These are phyloP conservation scores for Aureobasidium sp. DNA, from an alignment of 2,329 filamentous ascomycete species.

Conservation along the genomic window DNA sequence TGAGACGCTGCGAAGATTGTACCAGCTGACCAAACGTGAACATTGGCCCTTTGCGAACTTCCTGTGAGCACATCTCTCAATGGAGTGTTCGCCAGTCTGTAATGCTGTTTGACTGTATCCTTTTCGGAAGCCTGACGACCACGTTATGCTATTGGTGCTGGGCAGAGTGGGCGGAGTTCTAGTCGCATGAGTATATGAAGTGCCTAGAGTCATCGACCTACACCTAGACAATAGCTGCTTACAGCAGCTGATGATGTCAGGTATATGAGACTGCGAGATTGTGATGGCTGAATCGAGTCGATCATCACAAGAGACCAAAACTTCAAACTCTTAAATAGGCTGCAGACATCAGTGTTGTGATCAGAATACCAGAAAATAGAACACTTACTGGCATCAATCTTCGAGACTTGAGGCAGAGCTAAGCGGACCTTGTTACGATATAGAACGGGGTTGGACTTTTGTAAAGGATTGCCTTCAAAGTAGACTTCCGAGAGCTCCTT, in stretches of 20 bases:
- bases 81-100: neutral
- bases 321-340: conserved; percentile 13
- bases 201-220: neutral
- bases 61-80: neutral
- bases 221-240: neutral
- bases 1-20: neutral
- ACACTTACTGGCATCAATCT: conserved; percentile 94
- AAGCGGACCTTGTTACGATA: conserved; percentile 92
- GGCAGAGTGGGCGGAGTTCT: neutral
- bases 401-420: conserved; percentile 76
- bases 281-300: neutral
- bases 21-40: neutral
- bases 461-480: conserved; percentile 90
- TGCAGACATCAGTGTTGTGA: neutral
- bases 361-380: neutral
- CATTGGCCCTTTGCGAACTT: neutral
- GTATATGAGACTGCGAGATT: neutral
- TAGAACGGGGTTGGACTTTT: conserved; percentile 68
- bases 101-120: neutral
- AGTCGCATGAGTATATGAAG: neutral
- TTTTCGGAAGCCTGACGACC: neutral
- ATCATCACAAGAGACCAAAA: neutral
- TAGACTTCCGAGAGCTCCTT: conserved; percentile 80
- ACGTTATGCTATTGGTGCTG: neutral
- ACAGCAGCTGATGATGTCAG: neutral